Conservation (phyloP, 2,329 filamentous ascomycete genomes). For the Hypocreales sp. region DNA sequence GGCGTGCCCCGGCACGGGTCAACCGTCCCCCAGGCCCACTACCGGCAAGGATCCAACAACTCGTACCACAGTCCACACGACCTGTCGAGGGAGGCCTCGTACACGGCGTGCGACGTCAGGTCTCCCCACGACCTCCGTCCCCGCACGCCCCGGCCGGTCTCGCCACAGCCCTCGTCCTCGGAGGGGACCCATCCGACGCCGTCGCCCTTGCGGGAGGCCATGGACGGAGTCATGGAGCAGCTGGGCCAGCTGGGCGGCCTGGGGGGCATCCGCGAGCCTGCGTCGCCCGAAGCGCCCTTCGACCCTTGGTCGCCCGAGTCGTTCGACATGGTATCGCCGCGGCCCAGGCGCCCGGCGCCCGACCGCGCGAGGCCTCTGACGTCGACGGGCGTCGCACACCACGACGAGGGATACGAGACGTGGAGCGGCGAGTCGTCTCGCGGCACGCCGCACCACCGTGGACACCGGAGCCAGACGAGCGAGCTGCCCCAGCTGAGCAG, state of each 20-base stretch:
- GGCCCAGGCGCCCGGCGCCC: conserved; percentile 10
- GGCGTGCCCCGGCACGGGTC: conserved; percentile 17
- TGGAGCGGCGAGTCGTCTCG: conserved; percentile 39
- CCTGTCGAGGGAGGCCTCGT: conserved; percentile 22
- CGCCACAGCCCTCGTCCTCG: conserved; percentile 54
- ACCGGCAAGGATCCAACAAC: conserved; percentile 17
- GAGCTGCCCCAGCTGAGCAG: conserved; percentile 60
- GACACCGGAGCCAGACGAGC: conserved; percentile 29
- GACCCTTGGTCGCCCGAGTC: conserved; percentile 87
- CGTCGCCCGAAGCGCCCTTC: conserved; percentile 39
- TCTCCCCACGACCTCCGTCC: conserved; percentile 14
- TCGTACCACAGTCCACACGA: conserved; percentile 15
- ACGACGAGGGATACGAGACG: conserved; percentile 46
- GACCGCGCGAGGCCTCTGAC: conserved; percentile 42
- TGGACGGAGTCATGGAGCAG: conserved; percentile 97
- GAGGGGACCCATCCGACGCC: conserved; percentile 59
- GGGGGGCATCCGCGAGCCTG: conserved; percentile 37
- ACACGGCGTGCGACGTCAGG: conserved; percentile 23
- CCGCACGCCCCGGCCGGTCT: conserved; percentile 40
- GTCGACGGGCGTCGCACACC: conserved; percentile 51
- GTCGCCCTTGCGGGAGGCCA: conserved; percentile 81
- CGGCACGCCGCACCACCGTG: conserved; percentile 24
- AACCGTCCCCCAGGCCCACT: conserved; percentile 17
- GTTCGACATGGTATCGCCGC: conserved; percentile 42
- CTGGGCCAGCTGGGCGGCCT: conserved; percentile 57